These are phyloP conservation scores for Acanthamoeba culbertsoni DNA, from an alignment of 208 protist genomes.

Conservation along the genomic window DNA sequence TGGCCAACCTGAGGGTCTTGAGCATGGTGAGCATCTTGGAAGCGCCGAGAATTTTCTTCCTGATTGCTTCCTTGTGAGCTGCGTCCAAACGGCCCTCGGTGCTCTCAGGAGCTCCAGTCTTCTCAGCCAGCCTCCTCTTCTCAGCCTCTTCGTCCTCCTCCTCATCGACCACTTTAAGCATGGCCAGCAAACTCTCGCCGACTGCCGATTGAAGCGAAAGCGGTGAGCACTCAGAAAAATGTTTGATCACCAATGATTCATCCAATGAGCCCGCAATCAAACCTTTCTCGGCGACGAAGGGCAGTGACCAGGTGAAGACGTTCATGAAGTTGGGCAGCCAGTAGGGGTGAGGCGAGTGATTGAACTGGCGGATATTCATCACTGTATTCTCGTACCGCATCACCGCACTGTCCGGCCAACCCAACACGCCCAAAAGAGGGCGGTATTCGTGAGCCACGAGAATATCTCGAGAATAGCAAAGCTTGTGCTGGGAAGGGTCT, in stretches of 20 bases:
- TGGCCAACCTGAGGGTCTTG: slow-evolving; percentile 37
- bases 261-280: background rate
- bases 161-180: slow-evolving; percentile 86
- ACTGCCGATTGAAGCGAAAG: slow-evolving; percentile 60
- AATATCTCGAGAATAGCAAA: background rate
- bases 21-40: slow-evolving; percentile 8
- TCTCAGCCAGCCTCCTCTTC: slow-evolving; percentile 42
- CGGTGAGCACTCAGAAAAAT: background rate
- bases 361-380: slow-evolving; percentile 97
- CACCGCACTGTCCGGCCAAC: background rate
- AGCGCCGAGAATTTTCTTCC: slow-evolving; percentile 77
- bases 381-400: slow-evolving; percentile 92
- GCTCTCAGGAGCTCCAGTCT: background rate
- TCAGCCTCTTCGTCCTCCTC: slow-evolving; percentile 74
- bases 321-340: slow-evolving; percentile 98
- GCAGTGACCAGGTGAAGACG: slow-evolving; percentile 96
- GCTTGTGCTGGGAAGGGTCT: slow-evolving; percentile 82
- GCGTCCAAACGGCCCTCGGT: background rate
- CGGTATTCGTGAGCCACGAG: background rate
- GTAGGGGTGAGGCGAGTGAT: slow-evolving; percentile 93
- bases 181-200: slow-evolving; percentile 87
- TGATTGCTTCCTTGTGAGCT: slow-evolving; percentile 76
- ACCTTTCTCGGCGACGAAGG: slow-evolving; percentile 95
- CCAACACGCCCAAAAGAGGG: background rate
- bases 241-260: background rate